A percentile compares a stretch with the other conserved stretches of the same genome.
These are phyloP conservation scores for Chalara sp. DNA, from an alignment of 2,329 filamentous ascomycete genomes.

Conservation along the genomic window DNA sequence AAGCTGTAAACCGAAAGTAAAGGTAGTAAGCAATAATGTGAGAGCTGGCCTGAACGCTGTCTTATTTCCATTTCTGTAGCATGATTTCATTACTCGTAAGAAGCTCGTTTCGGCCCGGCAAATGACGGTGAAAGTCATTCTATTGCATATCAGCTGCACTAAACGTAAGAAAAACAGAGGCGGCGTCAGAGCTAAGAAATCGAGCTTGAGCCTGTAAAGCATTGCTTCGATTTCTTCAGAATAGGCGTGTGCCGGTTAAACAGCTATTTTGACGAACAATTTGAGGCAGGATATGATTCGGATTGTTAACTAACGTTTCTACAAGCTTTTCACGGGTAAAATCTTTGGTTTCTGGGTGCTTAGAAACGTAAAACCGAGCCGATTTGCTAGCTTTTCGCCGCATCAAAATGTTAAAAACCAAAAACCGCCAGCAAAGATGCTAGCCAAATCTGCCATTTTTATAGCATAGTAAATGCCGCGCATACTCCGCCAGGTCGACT, in stretches of 20 bases:
- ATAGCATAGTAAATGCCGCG: too few species aligned
- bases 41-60: background rate
- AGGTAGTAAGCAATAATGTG: background rate
- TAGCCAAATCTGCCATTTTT: background rate
- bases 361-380: background rate
- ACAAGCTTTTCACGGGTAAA: background rate
- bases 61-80: too few species aligned
- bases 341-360: background rate
- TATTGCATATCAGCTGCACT: slow-evolving; percentile 1
- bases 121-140: background rate
- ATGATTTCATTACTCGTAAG: too few species aligned
- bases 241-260: background rate
- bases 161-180: slow-evolving; percentile 1
- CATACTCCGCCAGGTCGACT: background rate
- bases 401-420: background rate
- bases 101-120: background rate
- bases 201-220: background rate
- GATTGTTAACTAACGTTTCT: background rate
- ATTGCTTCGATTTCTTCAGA: background rate
- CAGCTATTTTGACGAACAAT: background rate
- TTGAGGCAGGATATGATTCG: background rate
- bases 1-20: background rate
- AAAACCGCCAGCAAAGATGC: background rate
- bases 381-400: background rate
- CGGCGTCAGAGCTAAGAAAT: background rate